Evolutionary conservation across 129 eudicot genomes (phyloP), one percentile per base, ranked within the genome.

Genomic region (Pseudognaphalium luteoalbum): DNA sequence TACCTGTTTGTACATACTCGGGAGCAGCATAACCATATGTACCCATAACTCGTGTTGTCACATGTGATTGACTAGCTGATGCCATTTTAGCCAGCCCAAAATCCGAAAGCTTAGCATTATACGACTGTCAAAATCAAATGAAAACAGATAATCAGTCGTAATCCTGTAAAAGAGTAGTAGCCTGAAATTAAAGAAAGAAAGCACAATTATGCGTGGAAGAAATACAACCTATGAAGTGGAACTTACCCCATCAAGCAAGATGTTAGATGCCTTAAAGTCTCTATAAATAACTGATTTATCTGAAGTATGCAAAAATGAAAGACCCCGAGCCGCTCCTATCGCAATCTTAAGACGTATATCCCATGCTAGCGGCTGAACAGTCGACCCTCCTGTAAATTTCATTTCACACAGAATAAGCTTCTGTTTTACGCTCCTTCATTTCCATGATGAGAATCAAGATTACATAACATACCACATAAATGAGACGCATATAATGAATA

Each of bases 11-110:
- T 39, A 92, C 82, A 29, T 89, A 92, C 73, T 91, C 97, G 1
- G 97, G 97, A 62, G 97, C 96, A 70, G 97, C 97, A 82, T 92
- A 92, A 29, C 97, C 97, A 64, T 92, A 82, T 56, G 96, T 89
- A 64, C 97, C 97, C 81, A 92, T 82, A 44, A 92, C 96, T 57
- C 92, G 90, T 64, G 97, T 92, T 35, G 96, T 85, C 57, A 92
- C 92, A 32, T 92, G 97, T 25, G 96, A 87, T 78, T 82, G 87
- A 74, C 96, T 87, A 37, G 85, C 89, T 2, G 96, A 77, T 30
- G 96, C 92, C 73, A 83, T 64, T 76, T 89, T 92, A 30, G 96
- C 97, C 61, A 92, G 86, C 50, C 97, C 97, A 79, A 92, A 92
- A 76, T 92, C 97, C 2, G 97, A 87, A 59, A 92, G 84, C 76